A percentile compares a stretch with the other conserved stretches of the same genome.
phyloP scores from a whole-genome alignment of 1,139 yeast genomes.

The Yamadazyma dushanensis region DNA sequence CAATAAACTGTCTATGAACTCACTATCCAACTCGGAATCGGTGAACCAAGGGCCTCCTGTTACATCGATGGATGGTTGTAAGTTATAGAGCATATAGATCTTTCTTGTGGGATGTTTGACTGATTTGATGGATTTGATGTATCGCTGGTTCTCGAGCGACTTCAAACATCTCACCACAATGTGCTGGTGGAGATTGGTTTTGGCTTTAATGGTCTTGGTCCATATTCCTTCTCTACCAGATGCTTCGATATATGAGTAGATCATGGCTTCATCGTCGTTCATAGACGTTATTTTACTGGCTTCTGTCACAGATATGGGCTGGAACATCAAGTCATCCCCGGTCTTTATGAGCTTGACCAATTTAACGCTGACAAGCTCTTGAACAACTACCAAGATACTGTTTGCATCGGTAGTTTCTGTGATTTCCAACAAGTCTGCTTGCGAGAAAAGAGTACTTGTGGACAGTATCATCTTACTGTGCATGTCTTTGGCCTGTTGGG shows the following conservation, averaged over 20 bases:
- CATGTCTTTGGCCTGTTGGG: slow-evolving; percentile 54
- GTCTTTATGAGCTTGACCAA: slow-evolving; percentile 67
- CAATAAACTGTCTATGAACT: slow-evolving; percentile 80
- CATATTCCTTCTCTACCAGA: slow-evolving; percentile 95
- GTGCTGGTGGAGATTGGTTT: slow-evolving; percentile 90
- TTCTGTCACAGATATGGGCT: slow-evolving; percentile 65
- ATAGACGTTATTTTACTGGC: slow-evolving; percentile 72
- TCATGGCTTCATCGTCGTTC: slow-evolving; percentile 87
- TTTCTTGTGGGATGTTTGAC: slow-evolving; percentile 97
- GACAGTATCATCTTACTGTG: slow-evolving; percentile 60
- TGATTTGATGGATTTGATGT: slow-evolving; percentile 85
- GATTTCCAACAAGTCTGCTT: slow-evolving; percentile 50
- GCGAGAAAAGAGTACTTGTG: slow-evolving; percentile 52
- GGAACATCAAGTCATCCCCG: slow-evolving; percentile 68
- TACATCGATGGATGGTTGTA: slow-evolving; percentile 92
- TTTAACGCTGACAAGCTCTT: slow-evolving; percentile 63
- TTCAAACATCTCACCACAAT: slow-evolving; percentile 86
- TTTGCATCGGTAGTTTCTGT: slow-evolving; percentile 35
- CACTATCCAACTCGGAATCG: slow-evolving; percentile 91
- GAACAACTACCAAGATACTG: slow-evolving; percentile 54
- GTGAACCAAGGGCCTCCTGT: slow-evolving; percentile 99
- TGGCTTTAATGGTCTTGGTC: slow-evolving; percentile 91
- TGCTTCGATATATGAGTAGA: slow-evolving; percentile 87
- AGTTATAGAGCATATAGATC: slow-evolving; percentile 89
- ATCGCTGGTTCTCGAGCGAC: slow-evolving; percentile 76